These are phyloP conservation scores for Cladophialophora chaetospira DNA, from an alignment of 2,329 filamentous ascomycete genomes.

Conservation along the genomic window DNA sequence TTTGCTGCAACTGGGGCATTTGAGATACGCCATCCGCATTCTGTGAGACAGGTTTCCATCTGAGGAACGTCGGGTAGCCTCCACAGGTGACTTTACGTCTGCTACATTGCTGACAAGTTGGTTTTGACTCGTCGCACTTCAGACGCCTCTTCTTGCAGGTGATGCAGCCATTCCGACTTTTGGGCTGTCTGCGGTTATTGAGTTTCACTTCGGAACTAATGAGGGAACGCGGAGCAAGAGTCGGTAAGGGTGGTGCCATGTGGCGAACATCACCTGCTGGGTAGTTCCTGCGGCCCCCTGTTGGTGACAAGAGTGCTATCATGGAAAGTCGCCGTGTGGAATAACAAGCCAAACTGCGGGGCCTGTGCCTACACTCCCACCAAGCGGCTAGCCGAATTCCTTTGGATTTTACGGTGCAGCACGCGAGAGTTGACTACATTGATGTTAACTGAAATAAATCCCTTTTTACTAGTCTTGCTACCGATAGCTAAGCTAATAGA, in stretches of 20 bases:
- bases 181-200: slow-evolving; percentile 13
- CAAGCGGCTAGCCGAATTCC: too few relatives aligned
- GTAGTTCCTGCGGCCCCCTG: too few relatives aligned
- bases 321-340: too few relatives aligned
- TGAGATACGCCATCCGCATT: background rate
- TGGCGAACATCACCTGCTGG: too few relatives aligned
- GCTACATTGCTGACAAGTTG: slow-evolving; percentile 66
- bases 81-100: slow-evolving; percentile 66
- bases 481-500: too few relatives aligned
- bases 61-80: slow-evolving; percentile 52
- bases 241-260: background rate
- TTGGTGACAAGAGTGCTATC: too few relatives aligned
- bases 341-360: too few relatives aligned
- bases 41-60: slow-evolving; percentile 6
- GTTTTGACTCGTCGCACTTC: slow-evolving; percentile 73
- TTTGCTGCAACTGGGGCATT: background rate
- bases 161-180: slow-evolving; percentile 50
- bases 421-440: too few relatives aligned
- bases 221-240: background rate
- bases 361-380: too few relatives aligned
- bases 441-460: too few relatives aligned
- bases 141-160: slow-evolving; percentile 72
- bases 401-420: too few relatives aligned
- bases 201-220: slow-evolving; percentile 1
- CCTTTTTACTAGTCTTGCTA: too few relatives aligned